Conservation (phyloP, 495 filamentous ascomycete genomes). For the Massariosphaeria phaeospora region DNA sequence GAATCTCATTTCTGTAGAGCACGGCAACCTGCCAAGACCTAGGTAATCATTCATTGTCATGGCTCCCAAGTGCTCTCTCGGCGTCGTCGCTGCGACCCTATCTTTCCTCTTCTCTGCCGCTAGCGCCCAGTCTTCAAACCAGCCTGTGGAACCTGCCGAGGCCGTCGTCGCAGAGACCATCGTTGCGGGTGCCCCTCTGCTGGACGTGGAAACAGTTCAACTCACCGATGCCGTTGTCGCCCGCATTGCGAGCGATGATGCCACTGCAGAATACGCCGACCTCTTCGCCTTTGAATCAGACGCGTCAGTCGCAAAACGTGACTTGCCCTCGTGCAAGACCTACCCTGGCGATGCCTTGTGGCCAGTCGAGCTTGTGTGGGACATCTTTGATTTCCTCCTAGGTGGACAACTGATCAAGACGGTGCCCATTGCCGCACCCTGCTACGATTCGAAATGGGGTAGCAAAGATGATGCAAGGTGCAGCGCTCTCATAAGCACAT, state of each 20-base stretch:
- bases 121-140: not conserved
- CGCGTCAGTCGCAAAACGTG: constrained; percentile 1
- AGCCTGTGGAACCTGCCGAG: constrained; percentile 10
- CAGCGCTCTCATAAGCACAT: not conserved
- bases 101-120: constrained; percentile 1
- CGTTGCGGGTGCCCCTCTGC: not conserved
- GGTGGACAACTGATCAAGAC: not conserved
- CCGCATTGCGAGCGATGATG: not conserved
- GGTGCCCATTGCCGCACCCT: constrained; percentile 9
- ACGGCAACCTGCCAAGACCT: too few species aligned
- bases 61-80: too few species aligned
- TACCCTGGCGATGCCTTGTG: constrained; percentile 4
- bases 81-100: constrained; percentile 8
- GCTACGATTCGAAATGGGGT: constrained; percentile 9
- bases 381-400: not conserved
- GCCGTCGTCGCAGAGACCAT: constrained; percentile 1
- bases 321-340: constrained; percentile 3
- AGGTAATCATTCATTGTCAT: too few species aligned
- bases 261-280: not conserved
- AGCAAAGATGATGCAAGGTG: constrained; percentile 9
- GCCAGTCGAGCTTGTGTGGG: not conserved
- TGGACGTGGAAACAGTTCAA: not conserved
- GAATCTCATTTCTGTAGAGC: too few species aligned
- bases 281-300: constrained; percentile 1
- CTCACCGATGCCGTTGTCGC: not conserved